Base-by-base conservation (phyloP, 2,329 filamentous ascomycete genomes). In the Alternaria novae-zelandiae region DNA sequence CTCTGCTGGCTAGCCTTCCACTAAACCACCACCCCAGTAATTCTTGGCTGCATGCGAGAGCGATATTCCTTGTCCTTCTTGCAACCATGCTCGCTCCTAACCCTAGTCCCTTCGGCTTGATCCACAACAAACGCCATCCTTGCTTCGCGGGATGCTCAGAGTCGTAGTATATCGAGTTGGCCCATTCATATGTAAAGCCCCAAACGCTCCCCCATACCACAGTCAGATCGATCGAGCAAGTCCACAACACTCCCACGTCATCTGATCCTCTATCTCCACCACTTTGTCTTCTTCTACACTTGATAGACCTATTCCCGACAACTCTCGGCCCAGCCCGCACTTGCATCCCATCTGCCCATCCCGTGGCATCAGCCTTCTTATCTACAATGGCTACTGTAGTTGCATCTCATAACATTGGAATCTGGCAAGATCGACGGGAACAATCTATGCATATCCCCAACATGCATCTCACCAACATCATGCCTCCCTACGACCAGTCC, bases 311-410 rank as follows among this genome's bases (percentile, higher is more conserved):
- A 64, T 58, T 47, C 57, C 66, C 66, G 57, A 66, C 59, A 69
- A 57, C 68, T 66, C 64, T 74, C 70, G 69, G 71, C 70, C 65
- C 67, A 65, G 61, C 64, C 71, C 69, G 59, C 68, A 69, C 50
- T 67, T 71, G 59, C 70, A 71, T 60, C 59, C 58, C 63, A 63
- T 53, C 57, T 62, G 62, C 58, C 59, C 68, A 55, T 64, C 61
- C 55, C 54, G 64, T 61, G 69, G 66, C 64, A 64, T 59, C 28
- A 66, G 66, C 69, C 65, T 59, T 56, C 68, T 64, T 65, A 66
- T 71, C 68, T 68, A 68, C 70, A 64, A 80, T 80, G 78, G 74
- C 79, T 50, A 72, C 77, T 55, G 77, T 79, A 63, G 71, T 80
- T 74, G 78, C 76, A 53, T 67, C 74, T 65, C 78, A 79, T 17